Conservation (phyloP, 305 asterid species). For the Fraxinus nigra region DNA sequence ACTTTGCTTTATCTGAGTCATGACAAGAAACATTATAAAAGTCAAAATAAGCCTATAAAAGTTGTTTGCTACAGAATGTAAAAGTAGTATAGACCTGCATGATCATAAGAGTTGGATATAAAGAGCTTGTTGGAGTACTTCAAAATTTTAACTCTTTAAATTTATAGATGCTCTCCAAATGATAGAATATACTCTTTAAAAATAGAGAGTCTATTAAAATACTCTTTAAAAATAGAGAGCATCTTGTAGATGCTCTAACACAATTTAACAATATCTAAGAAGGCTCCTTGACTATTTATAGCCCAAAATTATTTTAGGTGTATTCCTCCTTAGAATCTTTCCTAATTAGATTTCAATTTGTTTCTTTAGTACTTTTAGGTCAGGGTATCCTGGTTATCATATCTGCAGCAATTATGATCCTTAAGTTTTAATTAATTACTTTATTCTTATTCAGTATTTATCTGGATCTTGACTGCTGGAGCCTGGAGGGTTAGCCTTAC, state of each 20-base stretch:
- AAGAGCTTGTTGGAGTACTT: too few relatives aligned
- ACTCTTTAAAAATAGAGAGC: too few relatives aligned
- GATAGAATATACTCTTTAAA: too few relatives aligned
- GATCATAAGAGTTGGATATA: background rate
- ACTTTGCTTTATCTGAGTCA: slow-evolving; percentile 4
- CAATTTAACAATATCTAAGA: background rate
- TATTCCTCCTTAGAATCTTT: background rate
- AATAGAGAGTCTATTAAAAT: too few relatives aligned
- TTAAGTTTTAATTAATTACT: background rate
- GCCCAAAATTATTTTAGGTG: background rate
- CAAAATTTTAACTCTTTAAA: too few relatives aligned
- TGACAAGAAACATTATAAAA: background rate
- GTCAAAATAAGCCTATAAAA: slow-evolving; percentile 1
- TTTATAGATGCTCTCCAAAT: too few relatives aligned
- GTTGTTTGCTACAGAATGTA: background rate
- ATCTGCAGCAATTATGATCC: background rate
- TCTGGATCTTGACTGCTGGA: background rate
- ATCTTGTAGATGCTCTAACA: background rate
- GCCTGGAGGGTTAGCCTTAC: background rate
- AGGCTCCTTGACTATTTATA: background rate
- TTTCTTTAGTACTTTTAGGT: background rate
- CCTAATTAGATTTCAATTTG: background rate
- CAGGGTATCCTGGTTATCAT: background rate
- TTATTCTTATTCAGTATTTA: background rate
- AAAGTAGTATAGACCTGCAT: background rate